Conservation (phyloP, 1,284 basidiomycete genomes). For the Naganishia liquefaciens region DNA sequence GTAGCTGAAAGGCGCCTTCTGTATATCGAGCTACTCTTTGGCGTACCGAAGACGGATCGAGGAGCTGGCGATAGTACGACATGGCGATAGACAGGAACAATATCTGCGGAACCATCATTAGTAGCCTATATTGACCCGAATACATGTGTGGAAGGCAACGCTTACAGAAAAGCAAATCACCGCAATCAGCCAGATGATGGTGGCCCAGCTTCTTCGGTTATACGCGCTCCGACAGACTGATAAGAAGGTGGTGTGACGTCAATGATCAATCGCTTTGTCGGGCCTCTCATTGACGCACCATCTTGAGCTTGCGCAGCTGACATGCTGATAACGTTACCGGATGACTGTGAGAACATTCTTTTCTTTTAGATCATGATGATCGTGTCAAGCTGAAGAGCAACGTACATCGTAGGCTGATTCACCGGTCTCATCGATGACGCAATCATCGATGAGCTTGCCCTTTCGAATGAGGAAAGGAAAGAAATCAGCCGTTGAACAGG, state of each 20-base stretch:
- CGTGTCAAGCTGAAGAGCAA: neutral
- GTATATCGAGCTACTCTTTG: conserved; percentile 46
- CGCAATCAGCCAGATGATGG: conserved; percentile 64
- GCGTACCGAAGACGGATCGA: conserved; percentile 61
- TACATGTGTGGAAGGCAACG: neutral
- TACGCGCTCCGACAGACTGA: conserved; percentile 61
- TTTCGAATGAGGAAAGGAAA: neutral
- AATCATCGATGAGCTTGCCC: conserved; percentile 19
- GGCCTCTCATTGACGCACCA: neutral
- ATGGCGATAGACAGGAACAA: conserved; percentile 66
- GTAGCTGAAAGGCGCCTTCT: conserved; percentile 28
- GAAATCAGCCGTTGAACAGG: neutral
- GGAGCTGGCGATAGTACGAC: conserved; percentile 68
- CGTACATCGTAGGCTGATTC: conserved; percentile 13
- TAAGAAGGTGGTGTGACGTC: neutral
- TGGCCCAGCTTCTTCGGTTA: conserved; percentile 63
- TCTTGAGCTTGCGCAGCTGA: conserved; percentile 19
- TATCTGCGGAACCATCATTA: conserved; percentile 54
- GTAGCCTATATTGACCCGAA: neutral
- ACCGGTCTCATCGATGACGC: conserved; percentile 15
- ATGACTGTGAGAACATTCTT: neutral
- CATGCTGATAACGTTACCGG: conserved; percentile 6
- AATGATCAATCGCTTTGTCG: neutral
- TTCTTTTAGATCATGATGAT: too few relatives aligned
- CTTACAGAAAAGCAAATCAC: conserved; percentile 51